A percentile compares a stretch with the other conserved stretches of the same genome.
Conservation (phyloP, 495 filamentous ascomycete species). For the Oleoguttula mirabilis region DNA sequence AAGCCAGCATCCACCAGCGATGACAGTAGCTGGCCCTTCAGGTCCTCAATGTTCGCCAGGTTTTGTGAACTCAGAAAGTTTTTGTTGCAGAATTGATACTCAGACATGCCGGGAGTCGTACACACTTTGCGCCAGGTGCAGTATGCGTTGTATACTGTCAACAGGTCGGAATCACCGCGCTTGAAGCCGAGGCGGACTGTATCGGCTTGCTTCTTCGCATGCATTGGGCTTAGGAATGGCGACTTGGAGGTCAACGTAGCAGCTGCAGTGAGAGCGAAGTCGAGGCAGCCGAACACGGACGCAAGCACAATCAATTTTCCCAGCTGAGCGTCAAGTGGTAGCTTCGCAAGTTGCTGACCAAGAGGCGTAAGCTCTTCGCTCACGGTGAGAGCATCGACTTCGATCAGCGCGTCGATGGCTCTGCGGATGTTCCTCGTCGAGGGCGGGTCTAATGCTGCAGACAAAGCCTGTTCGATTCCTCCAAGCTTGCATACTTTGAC, state of each 20-base stretch:
- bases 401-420: constrained; percentile 82
- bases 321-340: constrained; percentile 87
- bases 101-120: constrained; percentile 49
- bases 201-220: constrained; percentile 68
- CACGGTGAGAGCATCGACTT: constrained; percentile 77
- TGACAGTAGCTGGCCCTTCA: constrained; percentile 79
- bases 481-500: constrained; percentile 95
- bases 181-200: constrained; percentile 63
- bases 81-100: constrained; percentile 79
- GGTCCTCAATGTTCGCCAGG: constrained; percentile 78
- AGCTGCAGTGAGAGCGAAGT: constrained; percentile 79
- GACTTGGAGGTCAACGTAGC: constrained; percentile 90
- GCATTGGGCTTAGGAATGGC: constrained; percentile 77
- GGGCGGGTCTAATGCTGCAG: constrained; percentile 83
- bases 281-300: constrained; percentile 74
- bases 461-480: constrained; percentile 74
- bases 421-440: constrained; percentile 80
- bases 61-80: constrained; percentile 80
- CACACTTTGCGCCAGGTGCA: constrained; percentile 72
- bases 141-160: constrained; percentile 91
- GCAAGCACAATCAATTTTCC: constrained; percentile 85
- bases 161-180: constrained; percentile 76
- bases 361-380: constrained; percentile 75
- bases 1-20: constrained; percentile 74
- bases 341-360: constrained; percentile 69